Evolutionary conservation across 345 rosid genomes (phyloP).

Genomic region (Dimocarpus longan): DNA sequence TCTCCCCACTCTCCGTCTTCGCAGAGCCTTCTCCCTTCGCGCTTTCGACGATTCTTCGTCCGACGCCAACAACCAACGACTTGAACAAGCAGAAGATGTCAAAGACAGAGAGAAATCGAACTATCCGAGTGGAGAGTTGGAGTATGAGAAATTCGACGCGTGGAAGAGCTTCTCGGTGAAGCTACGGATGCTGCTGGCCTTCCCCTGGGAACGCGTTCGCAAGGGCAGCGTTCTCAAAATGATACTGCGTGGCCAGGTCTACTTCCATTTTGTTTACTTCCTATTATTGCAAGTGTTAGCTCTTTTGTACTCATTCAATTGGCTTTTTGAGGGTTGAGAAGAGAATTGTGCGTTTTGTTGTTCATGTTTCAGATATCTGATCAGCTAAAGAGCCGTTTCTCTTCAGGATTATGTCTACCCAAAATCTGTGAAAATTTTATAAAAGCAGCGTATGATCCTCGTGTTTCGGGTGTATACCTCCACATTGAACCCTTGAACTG

Average conservation of each 20-base stretch:
- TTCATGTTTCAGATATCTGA: slow-evolving; percentile 77
- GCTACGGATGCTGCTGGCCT: slow-evolving; percentile 75
- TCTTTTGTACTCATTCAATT: neutral
- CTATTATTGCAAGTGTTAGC: neutral
- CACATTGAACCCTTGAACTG: slow-evolving; percentile 82
- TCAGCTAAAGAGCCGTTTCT: slow-evolving; percentile 91
- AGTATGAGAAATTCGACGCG: slow-evolving; percentile 44
- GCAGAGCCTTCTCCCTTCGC: slow-evolving; percentile 42
- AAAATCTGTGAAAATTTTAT: slow-evolving; percentile 83
- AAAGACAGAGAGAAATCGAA: slow-evolving; percentile 33
- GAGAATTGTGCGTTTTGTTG: slow-evolving; percentile 1
- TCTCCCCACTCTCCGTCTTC: slow-evolving; percentile 4
- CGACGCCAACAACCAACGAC: slow-evolving; percentile 32
- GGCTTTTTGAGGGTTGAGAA: neutral
- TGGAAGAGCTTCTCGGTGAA: slow-evolving; percentile 71
- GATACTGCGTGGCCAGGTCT: slow-evolving; percentile 96
- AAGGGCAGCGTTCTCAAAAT: slow-evolving; percentile 80
- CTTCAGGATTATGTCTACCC: slow-evolving; percentile 81
- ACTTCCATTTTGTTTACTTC: neutral
- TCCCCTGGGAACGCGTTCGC: slow-evolving; percentile 87
- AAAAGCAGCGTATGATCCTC: slow-evolving; percentile 96
- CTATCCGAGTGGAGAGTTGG: slow-evolving; percentile 79
- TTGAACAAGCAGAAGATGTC: slow-evolving; percentile 16
- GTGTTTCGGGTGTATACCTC: slow-evolving; percentile 84
- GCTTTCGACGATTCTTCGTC: slow-evolving; percentile 74